Evolutionary conservation across 345 rosid species (phyloP), one percentile per base, ranked within the genome.

Genomic region (Eucalyptus grandis): DNA sequence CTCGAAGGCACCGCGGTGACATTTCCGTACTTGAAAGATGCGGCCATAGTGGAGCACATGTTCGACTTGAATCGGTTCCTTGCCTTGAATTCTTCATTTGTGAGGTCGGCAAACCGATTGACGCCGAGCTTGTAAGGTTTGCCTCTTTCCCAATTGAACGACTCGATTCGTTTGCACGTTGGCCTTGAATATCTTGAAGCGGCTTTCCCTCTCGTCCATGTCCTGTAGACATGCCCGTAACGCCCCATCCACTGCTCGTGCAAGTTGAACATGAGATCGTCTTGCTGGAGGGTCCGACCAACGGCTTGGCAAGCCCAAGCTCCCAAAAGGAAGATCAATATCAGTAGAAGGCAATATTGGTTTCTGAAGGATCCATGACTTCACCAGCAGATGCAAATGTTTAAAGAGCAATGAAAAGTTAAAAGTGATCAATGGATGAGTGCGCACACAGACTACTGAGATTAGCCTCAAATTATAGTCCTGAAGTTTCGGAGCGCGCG

Each of bases 51-150:
- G 49, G 92, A 88, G 81, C 87, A 85, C 88, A 89, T 90, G 90
- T 86, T 92, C 54, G 89, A 88, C 91, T 92, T 94, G 69, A 93
- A 92, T 62, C 94, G 87, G 4, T 93, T 93, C 53, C 91, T 86
- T 5, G 86, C 62, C 83, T 87, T 88, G 91, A 95, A 93, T 87
- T 94, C 95, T 49, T 95, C 92, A 49, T 88, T 93, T 0, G 96
- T 92, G 69, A 94, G 93, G 89, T 93, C 93, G 2, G 95, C 92
- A 77, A 94, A 94, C 91, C 50, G 90, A 89, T 94, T 95, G 83
- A 92, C 49, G 51, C 91, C 91, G 47, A 95, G 89, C 90, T 90
- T 94, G 90, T 93, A 94, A 44, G 93, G 91, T 85, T 92, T 95
- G 30, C 65, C 89, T 26, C 69, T 87, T 82, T 62, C 93, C 14